Evolutionary conservation across 2,329 filamentous ascomycete genomes (phyloP).

Genomic region (Aspergillus sojae): DNA sequence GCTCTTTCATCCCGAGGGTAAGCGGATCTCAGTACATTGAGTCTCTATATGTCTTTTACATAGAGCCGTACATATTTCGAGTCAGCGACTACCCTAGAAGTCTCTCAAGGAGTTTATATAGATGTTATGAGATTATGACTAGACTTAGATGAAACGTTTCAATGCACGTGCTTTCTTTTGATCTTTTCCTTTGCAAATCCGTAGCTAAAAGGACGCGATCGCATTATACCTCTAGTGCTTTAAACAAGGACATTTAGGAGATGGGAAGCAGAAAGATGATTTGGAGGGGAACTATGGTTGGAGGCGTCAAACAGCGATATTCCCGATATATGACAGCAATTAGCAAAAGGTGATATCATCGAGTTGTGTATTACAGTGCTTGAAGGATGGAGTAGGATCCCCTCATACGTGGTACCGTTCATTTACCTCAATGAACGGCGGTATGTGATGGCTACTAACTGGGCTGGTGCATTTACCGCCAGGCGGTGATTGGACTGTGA

Average conservation of each 20-base stretch:
- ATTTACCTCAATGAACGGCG: neutral
- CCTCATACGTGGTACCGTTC: neutral
- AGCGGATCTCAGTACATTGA: neutral
- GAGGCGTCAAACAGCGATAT: neutral
- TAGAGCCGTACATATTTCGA: neutral
- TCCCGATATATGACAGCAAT: neutral
- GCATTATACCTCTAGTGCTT: neutral
- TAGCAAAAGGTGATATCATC: constrained; percentile 1
- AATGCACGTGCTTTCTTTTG: constrained; percentile 1
- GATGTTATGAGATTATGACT: constrained; percentile 4
- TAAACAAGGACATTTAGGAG: neutral
- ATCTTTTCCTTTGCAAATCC: neutral
- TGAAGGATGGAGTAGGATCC: neutral
- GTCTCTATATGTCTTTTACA: neutral
- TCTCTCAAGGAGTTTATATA: neutral
- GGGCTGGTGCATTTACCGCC: neutral
- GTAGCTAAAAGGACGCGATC: neutral
- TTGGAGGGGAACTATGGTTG: neutral
- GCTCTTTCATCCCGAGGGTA: neutral
- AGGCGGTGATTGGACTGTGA: constrained; percentile 4
- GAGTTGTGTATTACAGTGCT: neutral
- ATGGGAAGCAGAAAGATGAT: neutral
- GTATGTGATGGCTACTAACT: constrained; percentile 1
- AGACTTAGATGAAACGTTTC: constrained; percentile 5
- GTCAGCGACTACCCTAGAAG: neutral